These are phyloP conservation scores for Cercospora sp. DNA, from an alignment of 2,329 filamentous ascomycete genomes.

Conservation along the genomic window DNA sequence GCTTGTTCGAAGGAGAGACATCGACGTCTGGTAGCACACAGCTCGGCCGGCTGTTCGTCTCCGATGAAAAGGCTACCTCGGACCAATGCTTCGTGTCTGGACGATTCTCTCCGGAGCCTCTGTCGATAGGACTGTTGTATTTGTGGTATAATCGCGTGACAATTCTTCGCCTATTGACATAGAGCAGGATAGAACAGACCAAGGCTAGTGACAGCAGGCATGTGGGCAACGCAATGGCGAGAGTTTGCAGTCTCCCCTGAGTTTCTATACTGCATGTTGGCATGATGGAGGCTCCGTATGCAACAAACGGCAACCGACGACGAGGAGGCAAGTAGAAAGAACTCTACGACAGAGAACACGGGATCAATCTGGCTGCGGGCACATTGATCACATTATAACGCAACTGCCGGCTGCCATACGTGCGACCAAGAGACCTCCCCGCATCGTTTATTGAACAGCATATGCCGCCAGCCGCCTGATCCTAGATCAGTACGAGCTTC, in stretches of 20 bases:
- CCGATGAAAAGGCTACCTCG: background rate
- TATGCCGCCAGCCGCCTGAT: background rate
- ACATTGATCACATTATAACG: background rate
- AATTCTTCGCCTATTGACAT: constrained; percentile 10
- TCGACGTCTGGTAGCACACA: constrained; percentile 9
- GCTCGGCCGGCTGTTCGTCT: background rate
- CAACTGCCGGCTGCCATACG: background rate
- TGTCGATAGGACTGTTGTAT: background rate
- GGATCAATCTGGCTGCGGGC: background rate
- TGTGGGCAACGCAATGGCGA: constrained; percentile 13
- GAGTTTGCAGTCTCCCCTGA: background rate
- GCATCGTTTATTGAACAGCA: background rate
- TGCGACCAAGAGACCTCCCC: background rate
- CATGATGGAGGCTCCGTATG: background rate
- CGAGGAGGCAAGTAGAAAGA: too few species aligned
- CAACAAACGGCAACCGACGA: background rate
- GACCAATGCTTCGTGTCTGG: constrained; percentile 7
- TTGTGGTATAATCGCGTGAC: constrained; percentile 11
- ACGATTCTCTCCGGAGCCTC: background rate
- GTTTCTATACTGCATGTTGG: background rate
- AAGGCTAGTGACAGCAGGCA: constrained; percentile 1
- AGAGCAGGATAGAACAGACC: background rate
- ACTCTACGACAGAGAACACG: too few species aligned
- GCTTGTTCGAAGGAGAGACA: background rate
- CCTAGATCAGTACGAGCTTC: background rate